Evolutionary conservation across 805 yeast genomes (phyloP).

Genomic region (Saccharomycopsis fibuligera): DNA sequence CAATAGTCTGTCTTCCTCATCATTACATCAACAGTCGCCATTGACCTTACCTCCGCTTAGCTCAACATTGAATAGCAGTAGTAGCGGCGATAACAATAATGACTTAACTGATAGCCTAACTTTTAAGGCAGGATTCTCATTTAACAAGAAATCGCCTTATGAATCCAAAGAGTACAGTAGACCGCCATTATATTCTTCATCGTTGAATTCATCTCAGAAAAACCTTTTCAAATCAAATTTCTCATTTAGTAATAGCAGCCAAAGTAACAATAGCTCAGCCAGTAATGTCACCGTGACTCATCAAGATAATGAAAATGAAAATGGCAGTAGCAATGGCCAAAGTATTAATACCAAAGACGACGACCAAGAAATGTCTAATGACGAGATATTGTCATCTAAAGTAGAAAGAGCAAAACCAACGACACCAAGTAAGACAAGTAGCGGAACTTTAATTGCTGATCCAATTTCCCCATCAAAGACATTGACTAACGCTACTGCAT

Average conservation of each 20-base stretch:
- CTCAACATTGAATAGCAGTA: background rate
- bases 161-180: background rate
- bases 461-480: background rate
- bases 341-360: no score
- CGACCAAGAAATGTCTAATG: no score
- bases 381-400: no score
- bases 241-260: background rate
- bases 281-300: background rate
- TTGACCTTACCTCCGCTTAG: background rate
- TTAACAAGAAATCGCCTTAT: background rate
- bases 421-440: background rate
- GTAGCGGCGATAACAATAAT: no score
- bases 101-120: background rate
- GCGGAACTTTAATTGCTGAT: background rate
- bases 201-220: background rate
- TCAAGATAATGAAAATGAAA: background rate
- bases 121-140: background rate
- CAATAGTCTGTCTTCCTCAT: background rate
- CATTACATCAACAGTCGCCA: background rate
- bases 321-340: no score
- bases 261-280: background rate
- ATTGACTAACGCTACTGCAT: background rate
- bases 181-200: background rate
- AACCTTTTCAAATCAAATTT: background rate
- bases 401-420: background rate